Base-by-base conservation (phyloP, 2,329 filamentous ascomycete species). In the Onygenales sp. region DNA sequence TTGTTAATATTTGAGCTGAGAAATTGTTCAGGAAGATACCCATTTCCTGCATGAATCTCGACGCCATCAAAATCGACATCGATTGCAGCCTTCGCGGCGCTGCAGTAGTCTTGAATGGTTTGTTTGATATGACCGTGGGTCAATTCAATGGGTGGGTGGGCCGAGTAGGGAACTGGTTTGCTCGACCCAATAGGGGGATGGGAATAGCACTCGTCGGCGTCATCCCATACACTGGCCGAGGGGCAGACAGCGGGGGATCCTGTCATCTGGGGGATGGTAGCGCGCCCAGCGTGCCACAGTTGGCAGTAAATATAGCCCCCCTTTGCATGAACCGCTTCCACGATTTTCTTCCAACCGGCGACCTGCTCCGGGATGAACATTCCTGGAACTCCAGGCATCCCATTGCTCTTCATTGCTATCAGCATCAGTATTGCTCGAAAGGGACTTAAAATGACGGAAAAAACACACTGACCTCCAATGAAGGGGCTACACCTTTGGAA, bases 51-150 rank as follows among this genome's bases (percentile, higher is more conserved):
- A 56, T 79, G 76, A 11, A 79, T 62, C 56, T 79, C 76, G 2
- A 79, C 71, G 1, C 76, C 76, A 55, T 79, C 76, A 43, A 79
- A 82, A 0, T 80, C 80, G 51, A 73, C 74, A 45, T 77, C 74
- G 31, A 84, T 71, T 0, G 81, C 81, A 59, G 64, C 76, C 56
- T 67, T 66, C 1, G 75, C 75, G 1, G 74, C 74, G 2, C 57
- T 54, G 52, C 69, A 74, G 58, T 74, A 78, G 57, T 76, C 74
- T 0, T 59, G 56, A 34, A 75, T 72, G 2, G 71, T 74, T 36
- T 61, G 57, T 52, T 70, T 63, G 57, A 78, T 75, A 52, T 76
- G 75, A 1, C 70, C 68, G 27, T 73, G 65, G 0, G 71, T 75
- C 59, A 77, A 54, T 54, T 65, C 74, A 54, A 72, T 71, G 13